Evolutionary conservation across 352 stramenopile species (phyloP).

Genomic region (Phytophthora gonapodyides): DNA sequence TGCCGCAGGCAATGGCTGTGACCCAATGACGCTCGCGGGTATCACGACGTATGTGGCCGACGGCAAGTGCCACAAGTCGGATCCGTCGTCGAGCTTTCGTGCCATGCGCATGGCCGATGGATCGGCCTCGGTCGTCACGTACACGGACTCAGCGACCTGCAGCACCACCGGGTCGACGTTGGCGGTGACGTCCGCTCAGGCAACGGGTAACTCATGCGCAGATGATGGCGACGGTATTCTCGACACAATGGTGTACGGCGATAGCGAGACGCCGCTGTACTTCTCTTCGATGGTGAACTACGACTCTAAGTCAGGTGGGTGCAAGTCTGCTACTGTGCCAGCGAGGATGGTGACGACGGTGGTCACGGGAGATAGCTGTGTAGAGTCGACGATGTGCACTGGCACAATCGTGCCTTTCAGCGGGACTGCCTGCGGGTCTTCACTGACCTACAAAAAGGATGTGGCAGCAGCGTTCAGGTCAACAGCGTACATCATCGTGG

Average conservation of each 20-base stretch:
- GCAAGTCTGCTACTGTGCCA: not conserved
- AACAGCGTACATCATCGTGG: conserved; percentile 16
- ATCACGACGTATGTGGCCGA: conserved; percentile 19
- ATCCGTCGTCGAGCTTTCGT: conserved; percentile 1
- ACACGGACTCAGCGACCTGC: not conserved
- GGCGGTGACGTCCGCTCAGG: no score
- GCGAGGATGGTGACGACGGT: not conserved
- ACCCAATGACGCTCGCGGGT: not conserved
- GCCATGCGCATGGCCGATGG: not conserved
- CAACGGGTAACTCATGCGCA: no score
- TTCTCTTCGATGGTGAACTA: not conserved
- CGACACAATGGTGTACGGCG: not conserved
- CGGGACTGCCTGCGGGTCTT: not conserved
- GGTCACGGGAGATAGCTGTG: no score
- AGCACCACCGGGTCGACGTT: no score
- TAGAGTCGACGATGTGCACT: not conserved
- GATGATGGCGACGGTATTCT: no score
- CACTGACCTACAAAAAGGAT: conserved; percentile 5
- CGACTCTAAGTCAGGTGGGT: not conserved
- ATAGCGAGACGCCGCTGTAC: not conserved
- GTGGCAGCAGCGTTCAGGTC: not conserved
- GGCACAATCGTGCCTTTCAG: conserved; percentile 1
- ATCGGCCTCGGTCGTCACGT: not conserved
- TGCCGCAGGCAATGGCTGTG: conserved; percentile 6
- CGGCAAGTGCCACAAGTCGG: conserved; percentile 16